phyloP scores from a whole-genome alignment of 2,329 filamentous ascomycete species.

The Pseudocercospora eumusae region DNA sequence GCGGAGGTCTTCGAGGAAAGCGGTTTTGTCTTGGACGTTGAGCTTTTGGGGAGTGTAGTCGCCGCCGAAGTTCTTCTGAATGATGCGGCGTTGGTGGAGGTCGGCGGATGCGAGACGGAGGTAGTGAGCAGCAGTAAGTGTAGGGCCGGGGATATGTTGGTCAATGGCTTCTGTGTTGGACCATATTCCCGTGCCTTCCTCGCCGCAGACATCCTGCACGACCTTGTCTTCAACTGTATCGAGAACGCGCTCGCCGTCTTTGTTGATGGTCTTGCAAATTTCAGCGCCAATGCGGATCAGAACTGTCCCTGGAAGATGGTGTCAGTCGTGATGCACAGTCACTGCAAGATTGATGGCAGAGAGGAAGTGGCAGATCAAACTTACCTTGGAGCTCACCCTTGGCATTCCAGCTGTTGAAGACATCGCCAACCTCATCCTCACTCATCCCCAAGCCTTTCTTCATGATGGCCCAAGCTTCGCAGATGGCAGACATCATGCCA shows the following conservation, averaged over 20 bases:
- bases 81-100: constrained; percentile 56
- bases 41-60: constrained; percentile 45
- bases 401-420: constrained; percentile 63
- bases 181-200: constrained; percentile 69
- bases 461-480: constrained; percentile 67
- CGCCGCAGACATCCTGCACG: constrained; percentile 66
- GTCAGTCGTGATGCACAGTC: not conserved
- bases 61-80: constrained; percentile 51
- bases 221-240: constrained; percentile 68
- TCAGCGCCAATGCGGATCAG: constrained; percentile 64
- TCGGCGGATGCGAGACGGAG: constrained; percentile 66
- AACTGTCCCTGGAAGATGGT: constrained; percentile 51
- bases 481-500: constrained; percentile 64
- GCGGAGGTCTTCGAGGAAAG: constrained; percentile 61
- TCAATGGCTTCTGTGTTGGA: constrained; percentile 62
- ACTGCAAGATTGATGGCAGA: not conserved
- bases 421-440: constrained; percentile 61
- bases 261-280: constrained; percentile 58
- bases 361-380: not conserved
- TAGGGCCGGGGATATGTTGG: constrained; percentile 65
- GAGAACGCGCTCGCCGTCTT: constrained; percentile 53
- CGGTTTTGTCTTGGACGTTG: constrained; percentile 37
- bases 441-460: constrained; percentile 58
- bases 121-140: constrained; percentile 63
- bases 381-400: constrained; percentile 55